Evolutionary conservation across 2,329 filamentous ascomycete genomes (phyloP).

Genomic region (Fusarium sp.): DNA sequence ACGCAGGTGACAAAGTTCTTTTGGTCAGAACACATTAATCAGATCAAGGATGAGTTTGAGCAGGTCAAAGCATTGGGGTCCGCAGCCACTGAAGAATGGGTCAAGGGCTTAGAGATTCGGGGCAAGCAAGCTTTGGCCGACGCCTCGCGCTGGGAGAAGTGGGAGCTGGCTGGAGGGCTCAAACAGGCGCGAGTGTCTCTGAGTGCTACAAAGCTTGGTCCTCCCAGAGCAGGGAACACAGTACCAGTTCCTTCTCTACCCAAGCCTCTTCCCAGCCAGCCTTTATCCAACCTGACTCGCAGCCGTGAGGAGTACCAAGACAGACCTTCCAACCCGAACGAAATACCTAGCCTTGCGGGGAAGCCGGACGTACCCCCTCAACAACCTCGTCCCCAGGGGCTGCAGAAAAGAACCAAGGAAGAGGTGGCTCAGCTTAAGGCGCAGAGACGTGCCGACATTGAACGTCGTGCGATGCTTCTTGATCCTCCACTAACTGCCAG

Average conservation of each 20-base stretch:
- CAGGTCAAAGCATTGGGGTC: slow-evolving; percentile 74
- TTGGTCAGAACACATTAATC: slow-evolving; percentile 70
- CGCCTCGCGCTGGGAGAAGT: slow-evolving; percentile 80
- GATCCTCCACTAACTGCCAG: slow-evolving; percentile 73
- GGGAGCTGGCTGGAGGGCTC: slow-evolving; percentile 65
- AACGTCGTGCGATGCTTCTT: slow-evolving; percentile 74
- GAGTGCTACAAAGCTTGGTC: not conserved
- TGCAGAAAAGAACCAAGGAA: slow-evolving; percentile 67
- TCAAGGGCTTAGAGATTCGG: slow-evolving; percentile 76
- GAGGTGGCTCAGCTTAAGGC: slow-evolving; percentile 74
- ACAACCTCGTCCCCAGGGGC: slow-evolving; percentile 17
- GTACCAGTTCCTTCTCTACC: not conserved
- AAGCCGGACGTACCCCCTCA: slow-evolving; percentile 10
- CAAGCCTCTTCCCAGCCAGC: not conserved
- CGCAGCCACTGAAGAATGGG: slow-evolving; percentile 80
- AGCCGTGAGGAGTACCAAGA: slow-evolving; percentile 5
- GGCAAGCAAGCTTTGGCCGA: slow-evolving; percentile 72
- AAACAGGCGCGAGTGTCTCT: slow-evolving; percentile 50
- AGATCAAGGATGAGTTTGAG: slow-evolving; percentile 71
- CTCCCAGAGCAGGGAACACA: not conserved
- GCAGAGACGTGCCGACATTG: slow-evolving; percentile 76
- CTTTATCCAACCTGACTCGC: not conserved
- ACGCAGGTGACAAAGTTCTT: slow-evolving; percentile 74
- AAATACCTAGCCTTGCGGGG: slow-evolving; percentile 4
- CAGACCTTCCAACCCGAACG: slow-evolving; percentile 2